Conservation (phyloP, 768 basidiomycete genomes). For the Candolleomyces eurysporus region DNA sequence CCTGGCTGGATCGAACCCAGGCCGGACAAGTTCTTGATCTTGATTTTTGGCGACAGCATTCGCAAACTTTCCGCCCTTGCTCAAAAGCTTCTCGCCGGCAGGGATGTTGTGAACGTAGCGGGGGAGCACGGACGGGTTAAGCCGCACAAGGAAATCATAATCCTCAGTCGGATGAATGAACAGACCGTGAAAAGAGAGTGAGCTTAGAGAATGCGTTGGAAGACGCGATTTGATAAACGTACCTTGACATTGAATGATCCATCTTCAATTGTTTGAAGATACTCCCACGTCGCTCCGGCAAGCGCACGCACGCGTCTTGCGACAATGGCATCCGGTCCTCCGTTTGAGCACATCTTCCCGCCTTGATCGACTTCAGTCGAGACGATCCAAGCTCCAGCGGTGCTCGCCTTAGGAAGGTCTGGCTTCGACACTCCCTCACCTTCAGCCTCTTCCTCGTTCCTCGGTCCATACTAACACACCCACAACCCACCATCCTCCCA, state of each 20-base stretch:
- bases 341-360: constrained; percentile 75
- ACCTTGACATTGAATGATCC: constrained; percentile 63
- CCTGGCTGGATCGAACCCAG: constrained; percentile 80
- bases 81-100: constrained; percentile 46
- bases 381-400: constrained; percentile 68
- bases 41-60: constrained; percentile 35
- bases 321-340: constrained; percentile 66
- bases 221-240: constrained; percentile 10
- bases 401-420: constrained; percentile 6
- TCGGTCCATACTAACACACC: constrained; percentile 65
- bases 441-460: constrained; percentile 22
- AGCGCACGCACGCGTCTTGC: constrained; percentile 69
- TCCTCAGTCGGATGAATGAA: constrained; percentile 82
- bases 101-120: constrained; percentile 73
- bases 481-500: constrained; percentile 68
- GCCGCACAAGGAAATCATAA: constrained; percentile 82
- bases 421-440: constrained; percentile 20
- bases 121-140: constrained; percentile 62
- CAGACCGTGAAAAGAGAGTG: constrained; percentile 51
- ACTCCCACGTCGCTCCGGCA: constrained; percentile 71
- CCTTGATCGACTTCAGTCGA: constrained; percentile 73
- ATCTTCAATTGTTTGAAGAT: constrained; percentile 49
- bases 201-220: not conserved
- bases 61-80: constrained; percentile 39
- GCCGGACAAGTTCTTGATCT: constrained; percentile 35